These are phyloP conservation scores for Termitomyces sp. DNA, from an alignment of 768 basidiomycete genomes.

Conservation along the genomic window DNA sequence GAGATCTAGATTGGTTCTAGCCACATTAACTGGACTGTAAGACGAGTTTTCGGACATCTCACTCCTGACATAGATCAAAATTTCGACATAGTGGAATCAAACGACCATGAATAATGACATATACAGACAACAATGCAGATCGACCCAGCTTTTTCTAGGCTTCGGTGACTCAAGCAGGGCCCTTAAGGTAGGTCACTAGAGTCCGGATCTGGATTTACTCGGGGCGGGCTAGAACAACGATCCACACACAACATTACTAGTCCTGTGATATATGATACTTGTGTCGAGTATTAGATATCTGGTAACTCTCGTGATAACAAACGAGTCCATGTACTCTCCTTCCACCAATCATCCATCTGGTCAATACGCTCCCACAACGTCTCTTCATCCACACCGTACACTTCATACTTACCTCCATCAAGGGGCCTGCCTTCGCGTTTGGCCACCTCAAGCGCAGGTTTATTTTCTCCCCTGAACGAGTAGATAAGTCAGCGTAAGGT, in stretches of 20 bases:
- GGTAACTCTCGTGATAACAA: slow-evolving; percentile 82
- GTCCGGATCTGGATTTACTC: not conserved
- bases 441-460: slow-evolving; percentile 80
- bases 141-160: not conserved
- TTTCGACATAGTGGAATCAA: not conserved
- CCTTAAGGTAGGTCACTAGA: not conserved
- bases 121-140: not conserved
- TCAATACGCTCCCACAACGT: slow-evolving; percentile 80
- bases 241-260: not conserved
- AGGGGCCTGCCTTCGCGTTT: slow-evolving; percentile 61
- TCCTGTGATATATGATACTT: not conserved
- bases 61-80: not conserved
- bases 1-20: not conserved
- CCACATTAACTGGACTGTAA: not conserved
- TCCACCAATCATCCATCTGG: slow-evolving; percentile 90
- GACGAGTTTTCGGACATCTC: not conserved
- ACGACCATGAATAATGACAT: not conserved
- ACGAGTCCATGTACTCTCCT: slow-evolving; percentile 84
- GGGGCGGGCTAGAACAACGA: not conserved
- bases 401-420: slow-evolving; percentile 77
- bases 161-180: not conserved
- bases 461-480: slow-evolving; percentile 66
- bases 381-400: slow-evolving; percentile 85
- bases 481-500: slow-evolving; percentile 2
- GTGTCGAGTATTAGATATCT: slow-evolving; percentile 44